Conservation (phyloP, 768 basidiomycete genomes). For the Kwoniella dendrophila region DNA sequence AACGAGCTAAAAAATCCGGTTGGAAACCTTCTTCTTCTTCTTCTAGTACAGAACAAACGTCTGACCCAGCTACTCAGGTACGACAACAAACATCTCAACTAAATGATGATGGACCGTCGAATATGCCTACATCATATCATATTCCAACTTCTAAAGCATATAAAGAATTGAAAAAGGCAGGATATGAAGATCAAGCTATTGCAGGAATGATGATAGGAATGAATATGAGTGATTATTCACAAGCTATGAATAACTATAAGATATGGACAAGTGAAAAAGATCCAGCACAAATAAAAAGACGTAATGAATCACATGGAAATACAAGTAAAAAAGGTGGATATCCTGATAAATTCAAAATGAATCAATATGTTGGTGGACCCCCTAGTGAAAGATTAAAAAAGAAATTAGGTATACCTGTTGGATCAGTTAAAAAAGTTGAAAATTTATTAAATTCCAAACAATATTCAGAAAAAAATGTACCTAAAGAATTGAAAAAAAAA, state of each 20-base stretch:
- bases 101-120: slow-evolving; percentile 5
- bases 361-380: not conserved
- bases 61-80: not conserved
- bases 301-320: slow-evolving; percentile 4
- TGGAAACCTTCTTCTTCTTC: slow-evolving; percentile 3
- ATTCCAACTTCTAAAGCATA: not conserved
- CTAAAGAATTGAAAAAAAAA: not conserved
- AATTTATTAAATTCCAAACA: not conserved
- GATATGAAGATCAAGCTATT: slow-evolving; percentile 6
- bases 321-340: slow-evolving; percentile 3
- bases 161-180: slow-evolving; percentile 1
- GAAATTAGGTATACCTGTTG: slow-evolving; percentile 12
- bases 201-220: slow-evolving; percentile 5
- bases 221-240: not conserved
- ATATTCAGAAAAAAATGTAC: not conserved
- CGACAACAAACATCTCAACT: too few species aligned
- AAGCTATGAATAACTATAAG: not conserved
- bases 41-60: too few species aligned
- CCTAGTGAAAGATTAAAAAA: not conserved
- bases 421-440: slow-evolving; percentile 12
- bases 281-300: not conserved
- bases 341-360: not conserved
- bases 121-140: slow-evolving; percentile 9
- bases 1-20: slow-evolving; percentile 3
- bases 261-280: slow-evolving; percentile 10